These are phyloP conservation scores for Steccherinum ochraceum DNA, from an alignment of 768 basidiomycete species.

Conservation along the genomic window DNA sequence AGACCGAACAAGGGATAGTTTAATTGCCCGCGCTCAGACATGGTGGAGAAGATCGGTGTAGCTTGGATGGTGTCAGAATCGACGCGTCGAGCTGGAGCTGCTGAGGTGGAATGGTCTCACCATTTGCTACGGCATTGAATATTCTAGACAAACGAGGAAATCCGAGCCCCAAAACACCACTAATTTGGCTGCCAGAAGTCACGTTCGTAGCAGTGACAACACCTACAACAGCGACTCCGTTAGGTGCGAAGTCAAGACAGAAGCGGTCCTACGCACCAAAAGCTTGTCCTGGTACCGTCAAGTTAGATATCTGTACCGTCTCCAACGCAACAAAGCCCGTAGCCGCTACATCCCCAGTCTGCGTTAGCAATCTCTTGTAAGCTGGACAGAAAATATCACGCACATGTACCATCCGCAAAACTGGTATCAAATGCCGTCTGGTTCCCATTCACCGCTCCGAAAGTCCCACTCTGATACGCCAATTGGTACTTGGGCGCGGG, in stretches of 20 bases:
- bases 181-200: conserved; percentile 53
- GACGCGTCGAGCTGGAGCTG: conserved; percentile 4
- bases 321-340: conserved; percentile 70
- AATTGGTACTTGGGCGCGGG: conserved; percentile 67
- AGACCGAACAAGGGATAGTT: conserved; percentile 77
- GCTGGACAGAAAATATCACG: not conserved
- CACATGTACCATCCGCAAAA: conserved; percentile 69
- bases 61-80: conserved; percentile 31
- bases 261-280: conserved; percentile 45
- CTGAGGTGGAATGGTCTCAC: conserved; percentile 27
- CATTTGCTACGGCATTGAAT: conserved; percentile 36
- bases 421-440: conserved; percentile 49
- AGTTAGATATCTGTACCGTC: conserved; percentile 49
- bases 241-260: no score
- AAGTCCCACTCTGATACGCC: conserved; percentile 59
- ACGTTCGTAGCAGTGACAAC: conserved; percentile 59
- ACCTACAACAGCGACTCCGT: no score
- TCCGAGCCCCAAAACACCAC: conserved; percentile 70
- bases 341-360: conserved; percentile 35
- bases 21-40: conserved; percentile 57
- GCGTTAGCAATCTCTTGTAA: not conserved
- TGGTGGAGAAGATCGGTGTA: conserved; percentile 57
- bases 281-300: conserved; percentile 54
- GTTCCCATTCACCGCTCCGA: conserved; percentile 54
- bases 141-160: conserved; percentile 71